A percentile compares a stretch with the other conserved stretches of the same genome.
These are phyloP conservation scores for Podaxis sp. DNA, from an alignment of 768 basidiomycete genomes.

Conservation along the genomic window DNA sequence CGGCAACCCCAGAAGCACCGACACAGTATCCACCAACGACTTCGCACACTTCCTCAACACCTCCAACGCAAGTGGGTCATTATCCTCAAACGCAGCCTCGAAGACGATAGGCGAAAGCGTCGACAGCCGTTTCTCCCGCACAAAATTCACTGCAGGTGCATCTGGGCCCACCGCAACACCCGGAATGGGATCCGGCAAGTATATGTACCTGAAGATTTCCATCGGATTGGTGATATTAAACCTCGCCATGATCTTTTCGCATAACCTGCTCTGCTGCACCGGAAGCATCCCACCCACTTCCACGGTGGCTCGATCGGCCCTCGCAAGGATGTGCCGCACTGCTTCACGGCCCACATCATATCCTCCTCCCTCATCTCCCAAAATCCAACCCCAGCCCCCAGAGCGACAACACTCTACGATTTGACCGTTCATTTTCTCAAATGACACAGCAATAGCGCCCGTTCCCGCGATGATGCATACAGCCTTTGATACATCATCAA, in stretches of 20 bases:
- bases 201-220: slow-evolving; percentile 64
- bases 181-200: slow-evolving; percentile 55
- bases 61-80: slow-evolving; percentile 61
- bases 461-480: slow-evolving; percentile 81
- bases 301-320: slow-evolving; percentile 50
- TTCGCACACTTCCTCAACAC: slow-evolving; percentile 53
- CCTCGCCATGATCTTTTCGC: slow-evolving; percentile 43
- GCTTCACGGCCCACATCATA: slow-evolving; percentile 79
- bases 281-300: slow-evolving; percentile 19
- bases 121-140: slow-evolving; percentile 74
- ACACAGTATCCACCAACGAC: slow-evolving; percentile 58
- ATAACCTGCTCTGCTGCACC: slow-evolving; percentile 37
- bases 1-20: slow-evolving; percentile 47
- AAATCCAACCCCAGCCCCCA: slow-evolving; percentile 84
- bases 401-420: slow-evolving; percentile 65
- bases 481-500: slow-evolving; percentile 57
- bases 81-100: slow-evolving; percentile 65
- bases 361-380: slow-evolving; percentile 84
- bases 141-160: slow-evolving; percentile 22
- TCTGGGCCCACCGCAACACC: slow-evolving; percentile 12
- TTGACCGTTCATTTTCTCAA: slow-evolving; percentile 40
- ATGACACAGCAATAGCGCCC: slow-evolving; percentile 73
- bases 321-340: slow-evolving; percentile 61
- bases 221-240: slow-evolving; percentile 58
- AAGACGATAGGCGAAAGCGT: slow-evolving; percentile 78